These are phyloP conservation scores for Tieghemostelium lacteum DNA, from an alignment of 78 protist species.

Conservation along the genomic window DNA sequence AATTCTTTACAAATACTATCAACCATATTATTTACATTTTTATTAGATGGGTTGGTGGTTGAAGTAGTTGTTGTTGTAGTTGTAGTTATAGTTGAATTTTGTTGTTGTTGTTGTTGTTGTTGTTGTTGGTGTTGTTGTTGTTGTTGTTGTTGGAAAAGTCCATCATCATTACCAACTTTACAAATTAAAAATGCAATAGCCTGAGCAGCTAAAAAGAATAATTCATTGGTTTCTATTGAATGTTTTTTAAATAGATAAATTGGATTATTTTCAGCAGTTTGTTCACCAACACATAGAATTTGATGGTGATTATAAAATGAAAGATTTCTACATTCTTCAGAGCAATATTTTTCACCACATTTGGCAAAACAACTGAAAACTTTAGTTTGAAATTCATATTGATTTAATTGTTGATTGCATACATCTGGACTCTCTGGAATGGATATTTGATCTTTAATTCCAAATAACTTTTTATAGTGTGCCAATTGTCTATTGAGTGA, in stretches of 20 bases:
- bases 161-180: conserved; percentile 10
- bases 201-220: conserved; percentile 73
- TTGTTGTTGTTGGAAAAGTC: conserved; percentile 10
- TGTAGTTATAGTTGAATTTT: not conserved
- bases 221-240: conserved; percentile 70
- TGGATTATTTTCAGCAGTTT: conserved; percentile 36
- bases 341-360: conserved; percentile 80
- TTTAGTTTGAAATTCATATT: conserved; percentile 20
- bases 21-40: not conserved
- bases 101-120: conserved; percentile 14
- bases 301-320: conserved; percentile 72
- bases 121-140: not conserved
- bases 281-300: conserved; percentile 69
- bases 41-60: not conserved
- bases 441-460: not conserved
- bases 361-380: conserved; percentile 70
- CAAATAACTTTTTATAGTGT: conserved; percentile 30
- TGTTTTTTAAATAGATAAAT: conserved; percentile 68
- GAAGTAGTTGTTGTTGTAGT: not conserved
- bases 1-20: conserved; percentile 56
- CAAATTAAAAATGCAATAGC: conserved; percentile 37
- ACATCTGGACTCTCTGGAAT: conserved; percentile 10
- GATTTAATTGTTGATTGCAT: too few relatives aligned
- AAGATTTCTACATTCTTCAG: conserved; percentile 52
- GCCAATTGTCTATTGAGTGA: conserved; percentile 38